phyloP scores from a whole-genome alignment of 202 grass and related monocot species.

The Panicum hallii region DNA sequence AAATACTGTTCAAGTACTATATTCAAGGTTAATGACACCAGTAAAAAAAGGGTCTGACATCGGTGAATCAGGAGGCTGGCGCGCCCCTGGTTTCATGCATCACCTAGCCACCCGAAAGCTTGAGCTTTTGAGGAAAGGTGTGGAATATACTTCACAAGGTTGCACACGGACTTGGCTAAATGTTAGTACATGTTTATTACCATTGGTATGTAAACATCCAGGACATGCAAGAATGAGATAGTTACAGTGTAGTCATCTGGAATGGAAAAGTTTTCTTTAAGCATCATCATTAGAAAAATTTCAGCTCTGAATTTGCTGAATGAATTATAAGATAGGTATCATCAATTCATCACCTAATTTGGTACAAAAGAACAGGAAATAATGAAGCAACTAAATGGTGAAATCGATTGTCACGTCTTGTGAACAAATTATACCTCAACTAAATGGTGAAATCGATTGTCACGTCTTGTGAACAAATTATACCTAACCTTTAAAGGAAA shows the following conservation, averaged over 20 bases:
- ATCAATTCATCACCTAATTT: slow-evolving; percentile 5
- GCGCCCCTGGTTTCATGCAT: not conserved
- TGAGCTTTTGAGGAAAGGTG: not conserved
- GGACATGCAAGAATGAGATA: slow-evolving; percentile 4
- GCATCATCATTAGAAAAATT: not conserved
- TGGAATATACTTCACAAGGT: not conserved
- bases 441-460: slow-evolving; percentile 4
- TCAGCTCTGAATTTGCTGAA: not conserved
- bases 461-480: not conserved
- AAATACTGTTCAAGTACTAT: too few relatives aligned
- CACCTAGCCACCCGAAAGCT: not conserved
- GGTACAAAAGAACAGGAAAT: not conserved
- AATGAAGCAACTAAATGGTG: slow-evolving; percentile 18
- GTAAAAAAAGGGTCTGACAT: too few relatives aligned
- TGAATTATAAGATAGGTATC: not conserved
- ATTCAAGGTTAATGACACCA: too few relatives aligned
- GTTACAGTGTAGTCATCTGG: not conserved
- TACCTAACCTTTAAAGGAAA: not conserved
- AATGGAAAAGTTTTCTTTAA: slow-evolving; percentile 18
- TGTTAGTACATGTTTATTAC: not conserved
- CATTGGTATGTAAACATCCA: not conserved
- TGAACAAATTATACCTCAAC: not conserved
- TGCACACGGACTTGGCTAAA: not conserved
- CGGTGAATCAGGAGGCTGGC: too few relatives aligned
- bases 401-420: not conserved